Evolutionary conservation across 1,284 basidiomycete species (phyloP), one percentile per base, ranked within the genome.

Genomic region (Hortiboletus rubellus): DNA sequence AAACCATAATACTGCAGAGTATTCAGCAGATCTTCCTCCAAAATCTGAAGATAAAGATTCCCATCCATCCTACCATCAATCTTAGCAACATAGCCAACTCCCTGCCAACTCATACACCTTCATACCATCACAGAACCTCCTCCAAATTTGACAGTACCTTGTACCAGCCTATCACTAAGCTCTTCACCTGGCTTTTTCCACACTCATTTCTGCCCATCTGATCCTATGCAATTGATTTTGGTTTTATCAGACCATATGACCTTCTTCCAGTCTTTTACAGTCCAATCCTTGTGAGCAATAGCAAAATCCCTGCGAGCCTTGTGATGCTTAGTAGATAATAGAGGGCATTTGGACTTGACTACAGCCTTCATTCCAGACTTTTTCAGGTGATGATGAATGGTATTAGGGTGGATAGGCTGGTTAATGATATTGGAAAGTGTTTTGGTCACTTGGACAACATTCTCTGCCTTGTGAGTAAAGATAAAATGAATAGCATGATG

Each of bases 381-480:
- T 18, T 48, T 51, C 41, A 58, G 40, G 38, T 46, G 24, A 2
- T 7, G 3, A 12, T 11, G 10, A 3, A 50, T 27, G 5, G 46
- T 60, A 14, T 38, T 42, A 0, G 55, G 7, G 27, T 11, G 31
- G 40, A 61, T 18, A 9, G 46, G 37, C n/a, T 42, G 31, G 37
- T 52, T 45, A 30, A 43, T 49, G 14, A 55, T 46, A 31, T 58
- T 45, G 10, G 7, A 31, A 36, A 61, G 52, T 9, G 52, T 5
- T 51, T 51, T 59, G 56, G 56, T 59, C n/a, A 61, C 41, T 22
- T 62, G 27, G 24, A 62, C 50, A 52, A 55, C 55, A 61, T 51
- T 64, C 30, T 65, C 51, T 38, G 58, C 62, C 42, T 55, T 57
- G 10, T 41, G 3, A 57, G 55, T 38, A 30, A 49, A 48, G 44